Evolutionary conservation across 2,329 filamentous ascomycete species (phyloP), one percentile per base, ranked within the genome.

Genomic region (Calonectria pteridis): DNA sequence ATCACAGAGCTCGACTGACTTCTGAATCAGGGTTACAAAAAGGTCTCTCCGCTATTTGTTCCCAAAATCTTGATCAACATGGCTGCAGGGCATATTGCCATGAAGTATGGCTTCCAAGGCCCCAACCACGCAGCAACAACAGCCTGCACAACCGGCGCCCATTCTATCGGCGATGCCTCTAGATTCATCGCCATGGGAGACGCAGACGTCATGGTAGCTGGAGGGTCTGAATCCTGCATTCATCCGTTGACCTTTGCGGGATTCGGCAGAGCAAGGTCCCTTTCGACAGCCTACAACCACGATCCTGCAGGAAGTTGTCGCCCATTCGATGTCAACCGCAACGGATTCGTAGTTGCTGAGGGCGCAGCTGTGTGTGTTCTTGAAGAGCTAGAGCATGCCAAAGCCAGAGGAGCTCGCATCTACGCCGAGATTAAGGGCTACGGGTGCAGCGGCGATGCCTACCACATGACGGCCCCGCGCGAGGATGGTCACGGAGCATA

Each of bases 171-270:
- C 23, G 97, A 99, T 83, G 97, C 97, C 7, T 93, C 94, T n/a
- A 92, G 96, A 23, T 95, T 98, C 82, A 96, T 99, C 75, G 91
- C 93, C n/a, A 93, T 93, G 81, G 96, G 95, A 9, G 96, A 98
- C 82, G 96, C 96, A 58, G 91, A 98, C 83, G 93, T 98, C 69
- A 98, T 99, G 95, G 86, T 99, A 11, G 95, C 97, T n/a, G 97
- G 97, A 51, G 96, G 96, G 33, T 92, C 96, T 11, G 97, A 99
- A 84, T 95, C 96, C 0, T 99, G 97, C 83, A 96, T 99, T 70
- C 96, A 99, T 82, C 97, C 97, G 13, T 89, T 99, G 53, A 94
- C 96, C 2, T 94, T 98, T 78, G 95, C 96, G 9, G 97, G 96
- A 9, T 99, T 99, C 81, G 94, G 95, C 29, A 91, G 95, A 75